Evolutionary conservation across 176 grass and related monocot genomes (phyloP).

Genomic region (Microstegium vimineum): DNA sequence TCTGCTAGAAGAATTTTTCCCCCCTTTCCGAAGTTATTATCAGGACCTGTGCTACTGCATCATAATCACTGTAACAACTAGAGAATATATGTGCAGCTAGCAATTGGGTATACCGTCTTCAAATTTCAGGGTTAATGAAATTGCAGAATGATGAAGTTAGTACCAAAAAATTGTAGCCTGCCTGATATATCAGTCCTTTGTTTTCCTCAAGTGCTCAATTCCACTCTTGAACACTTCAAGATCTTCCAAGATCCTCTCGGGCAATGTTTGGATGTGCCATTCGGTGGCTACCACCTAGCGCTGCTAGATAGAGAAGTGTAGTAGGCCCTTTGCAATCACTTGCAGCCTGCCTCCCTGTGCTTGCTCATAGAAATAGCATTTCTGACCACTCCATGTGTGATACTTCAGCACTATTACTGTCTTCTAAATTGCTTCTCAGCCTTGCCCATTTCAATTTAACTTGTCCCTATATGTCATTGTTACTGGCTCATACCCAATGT

Average conservation of each 20-base stretch:
- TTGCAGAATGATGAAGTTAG: not conserved
- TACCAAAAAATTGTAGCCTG: not conserved
- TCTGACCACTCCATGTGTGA: not conserved
- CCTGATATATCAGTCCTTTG: no score
- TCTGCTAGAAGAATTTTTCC: not conserved
- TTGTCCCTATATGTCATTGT: no score
- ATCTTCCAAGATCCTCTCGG: not conserved
- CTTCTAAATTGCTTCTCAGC: not conserved
- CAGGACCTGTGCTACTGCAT: not conserved
- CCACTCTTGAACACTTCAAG: not conserved
- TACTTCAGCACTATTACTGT: not conserved
- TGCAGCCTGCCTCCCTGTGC: not conserved
- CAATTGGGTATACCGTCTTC: not conserved
- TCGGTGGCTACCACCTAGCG: not conserved
- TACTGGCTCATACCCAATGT: not conserved
- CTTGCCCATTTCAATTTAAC: not conserved
- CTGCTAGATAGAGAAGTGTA: not conserved
- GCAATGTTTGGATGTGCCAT: not conserved
- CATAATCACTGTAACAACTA: not conserved
- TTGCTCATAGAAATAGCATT: not conserved
- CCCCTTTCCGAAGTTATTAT: not conserved
- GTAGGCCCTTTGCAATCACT: not conserved
- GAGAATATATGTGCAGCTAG: not conserved
- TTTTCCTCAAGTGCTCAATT: no score
- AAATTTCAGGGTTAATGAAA: not conserved